These are phyloP conservation scores for Zanthoxylum bungeanum DNA, from an alignment of 345 rosid genomes.

Conservation along the genomic window DNA sequence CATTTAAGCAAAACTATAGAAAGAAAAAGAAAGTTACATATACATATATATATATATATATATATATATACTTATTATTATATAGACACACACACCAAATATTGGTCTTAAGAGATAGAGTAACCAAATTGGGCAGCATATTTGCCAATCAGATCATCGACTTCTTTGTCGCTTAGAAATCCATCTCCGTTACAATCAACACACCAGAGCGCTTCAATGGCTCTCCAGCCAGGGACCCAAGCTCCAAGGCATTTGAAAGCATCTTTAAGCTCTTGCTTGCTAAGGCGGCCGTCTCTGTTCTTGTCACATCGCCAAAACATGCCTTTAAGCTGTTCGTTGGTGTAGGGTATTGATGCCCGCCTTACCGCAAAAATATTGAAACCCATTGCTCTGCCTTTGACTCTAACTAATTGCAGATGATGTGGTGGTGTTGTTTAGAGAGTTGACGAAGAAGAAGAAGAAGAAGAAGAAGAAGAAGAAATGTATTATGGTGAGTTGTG, in stretches of 20 bases:
- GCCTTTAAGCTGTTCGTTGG: not conserved
- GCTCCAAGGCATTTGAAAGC: constrained; percentile 11
- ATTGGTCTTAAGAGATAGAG: no score
- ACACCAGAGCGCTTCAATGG: not conserved
- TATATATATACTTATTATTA: no score
- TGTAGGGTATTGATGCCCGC: not conserved
- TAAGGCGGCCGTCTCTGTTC: constrained; percentile 18
- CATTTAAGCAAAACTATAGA: not conserved
- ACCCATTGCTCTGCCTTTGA: not conserved
- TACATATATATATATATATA: no score
- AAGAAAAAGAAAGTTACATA: no score
- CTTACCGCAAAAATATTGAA: not conserved
- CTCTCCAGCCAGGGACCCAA: not conserved
- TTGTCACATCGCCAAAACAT: constrained; percentile 1
- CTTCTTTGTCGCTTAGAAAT: not conserved
- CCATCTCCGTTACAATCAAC: constrained; percentile 15
- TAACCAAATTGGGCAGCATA: constrained; percentile 1
- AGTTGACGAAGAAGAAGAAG: no score
- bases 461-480: no score
- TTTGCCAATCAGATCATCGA: not conserved
- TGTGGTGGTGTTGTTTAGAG: no score
- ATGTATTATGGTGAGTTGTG: no score
- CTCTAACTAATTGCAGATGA: no score
- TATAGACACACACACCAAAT: no score
- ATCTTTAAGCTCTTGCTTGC: constrained; percentile 1